Evolutionary conservation across 1,284 basidiomycete genomes (phyloP).

Genomic region (Dichomitus squalens): DNA sequence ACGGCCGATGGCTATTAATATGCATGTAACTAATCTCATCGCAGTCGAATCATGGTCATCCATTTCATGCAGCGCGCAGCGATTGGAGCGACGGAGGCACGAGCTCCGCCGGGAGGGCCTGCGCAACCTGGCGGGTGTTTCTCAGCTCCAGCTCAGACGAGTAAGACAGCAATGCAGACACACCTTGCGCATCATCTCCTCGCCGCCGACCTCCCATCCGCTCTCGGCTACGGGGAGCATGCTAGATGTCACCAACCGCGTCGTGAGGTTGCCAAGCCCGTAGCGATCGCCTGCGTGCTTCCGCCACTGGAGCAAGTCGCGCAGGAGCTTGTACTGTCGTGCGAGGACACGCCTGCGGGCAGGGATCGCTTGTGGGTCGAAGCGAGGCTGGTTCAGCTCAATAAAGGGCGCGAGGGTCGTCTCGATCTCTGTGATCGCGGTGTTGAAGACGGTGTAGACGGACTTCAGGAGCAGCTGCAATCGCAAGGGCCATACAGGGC

Average conservation of each 20-base stretch:
- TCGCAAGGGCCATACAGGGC: neutral
- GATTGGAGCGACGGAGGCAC: conserved; percentile 21
- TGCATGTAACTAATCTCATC: neutral
- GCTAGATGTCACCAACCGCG: conserved; percentile 58
- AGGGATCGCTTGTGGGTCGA: conserved; percentile 77
- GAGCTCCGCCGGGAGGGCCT: conserved; percentile 48
- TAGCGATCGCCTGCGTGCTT: conserved; percentile 70
- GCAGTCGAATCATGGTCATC: too few species aligned
- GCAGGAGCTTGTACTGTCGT: conserved; percentile 73
- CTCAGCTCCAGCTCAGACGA: neutral
- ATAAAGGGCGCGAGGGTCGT: conserved; percentile 46
- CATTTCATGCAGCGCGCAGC: conserved; percentile 2
- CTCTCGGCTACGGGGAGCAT: conserved; percentile 71
- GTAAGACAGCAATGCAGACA: conserved; percentile 29
- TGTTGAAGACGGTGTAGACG: conserved; percentile 59
- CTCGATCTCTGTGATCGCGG: conserved; percentile 52
- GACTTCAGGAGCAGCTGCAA: conserved; percentile 68
- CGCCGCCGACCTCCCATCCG: conserved; percentile 90
- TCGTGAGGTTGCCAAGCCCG: conserved; percentile 58
- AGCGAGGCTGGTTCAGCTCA: conserved; percentile 49
- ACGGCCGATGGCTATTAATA: neutral
- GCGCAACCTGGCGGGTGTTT: conserved; percentile 39
- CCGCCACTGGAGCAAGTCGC: conserved; percentile 76
- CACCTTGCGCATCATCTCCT: conserved; percentile 69
- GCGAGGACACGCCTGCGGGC: conserved; percentile 74